A percentile compares a stretch with the other conserved stretches of the same genome.
These are phyloP conservation scores for Tubosaeta sp. DNA, from an alignment of 768 basidiomycete species.

Conservation along the genomic window DNA sequence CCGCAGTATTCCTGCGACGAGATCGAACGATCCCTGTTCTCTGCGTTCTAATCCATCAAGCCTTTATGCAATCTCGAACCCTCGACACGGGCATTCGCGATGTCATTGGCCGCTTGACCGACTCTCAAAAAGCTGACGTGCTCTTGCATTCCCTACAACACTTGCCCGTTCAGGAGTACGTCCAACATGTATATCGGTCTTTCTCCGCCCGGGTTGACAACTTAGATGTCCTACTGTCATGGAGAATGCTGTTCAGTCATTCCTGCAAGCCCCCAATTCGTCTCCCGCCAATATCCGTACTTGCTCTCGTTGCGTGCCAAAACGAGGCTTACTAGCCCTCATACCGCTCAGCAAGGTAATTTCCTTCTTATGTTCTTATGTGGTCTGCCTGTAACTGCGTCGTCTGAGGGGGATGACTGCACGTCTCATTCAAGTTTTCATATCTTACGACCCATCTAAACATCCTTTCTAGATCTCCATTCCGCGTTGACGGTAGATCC, in stretches of 20 bases:
- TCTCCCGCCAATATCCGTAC: conserved; percentile 47
- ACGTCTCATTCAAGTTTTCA: background rate
- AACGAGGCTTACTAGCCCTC: conserved; percentile 55
- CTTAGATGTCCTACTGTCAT: conserved; percentile 52
- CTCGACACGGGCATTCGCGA: conserved; percentile 74
- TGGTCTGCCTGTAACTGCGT: background rate
- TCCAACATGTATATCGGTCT: background rate
- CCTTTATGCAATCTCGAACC: conserved; percentile 71
- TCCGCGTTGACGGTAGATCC: conserved; percentile 62
- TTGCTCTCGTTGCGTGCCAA: conserved; percentile 65
- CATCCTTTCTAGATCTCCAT: conserved; percentile 48
- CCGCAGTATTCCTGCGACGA: no score
- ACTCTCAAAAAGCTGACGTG: conserved; percentile 66
- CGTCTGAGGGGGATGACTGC: background rate
- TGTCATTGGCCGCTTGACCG: conserved; percentile 50
- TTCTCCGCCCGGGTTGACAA: conserved; percentile 2
- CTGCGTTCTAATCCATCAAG: no score
- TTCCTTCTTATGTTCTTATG: no score
- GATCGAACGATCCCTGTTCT: no score
- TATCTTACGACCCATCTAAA: conserved; percentile 1
- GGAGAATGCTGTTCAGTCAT: conserved; percentile 73
- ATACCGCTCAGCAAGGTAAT: conserved; percentile 61
- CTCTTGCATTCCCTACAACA: conserved; percentile 77
- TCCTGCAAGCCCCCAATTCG: conserved; percentile 53
- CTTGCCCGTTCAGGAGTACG: conserved; percentile 66